Percentiles rank a stretch among this genome's conserved stretches.
These are phyloP conservation scores for Boletus sp. DNA, from an alignment of 1,284 basidiomycete genomes.

Conservation along the genomic window DNA sequence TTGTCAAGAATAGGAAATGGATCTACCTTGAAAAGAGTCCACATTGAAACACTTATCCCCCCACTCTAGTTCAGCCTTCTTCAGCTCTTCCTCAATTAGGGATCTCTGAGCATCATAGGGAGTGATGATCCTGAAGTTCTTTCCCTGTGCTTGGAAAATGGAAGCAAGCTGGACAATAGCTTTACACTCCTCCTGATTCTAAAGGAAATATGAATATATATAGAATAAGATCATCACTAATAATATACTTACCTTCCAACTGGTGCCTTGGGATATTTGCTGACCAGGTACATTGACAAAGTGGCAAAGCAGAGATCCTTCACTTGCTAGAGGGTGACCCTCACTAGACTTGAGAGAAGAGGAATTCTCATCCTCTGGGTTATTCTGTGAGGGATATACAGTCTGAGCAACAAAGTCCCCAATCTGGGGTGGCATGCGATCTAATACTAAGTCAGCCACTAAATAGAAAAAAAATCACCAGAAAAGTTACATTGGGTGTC, in stretches of 20 bases:
- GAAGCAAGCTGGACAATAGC: conserved; percentile 45
- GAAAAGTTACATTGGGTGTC: conserved; percentile 52
- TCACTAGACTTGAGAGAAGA: conserved; percentile 44
- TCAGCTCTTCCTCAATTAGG: conserved; percentile 47
- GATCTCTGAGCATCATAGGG: conserved; percentile 66
- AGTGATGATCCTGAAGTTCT: conserved; percentile 58
- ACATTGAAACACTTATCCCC: conserved; percentile 61
- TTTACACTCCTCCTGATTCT: conserved; percentile 51
- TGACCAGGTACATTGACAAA: conserved; percentile 51
- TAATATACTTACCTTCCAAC: conserved; percentile 40
- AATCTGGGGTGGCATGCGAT: conserved; percentile 75
- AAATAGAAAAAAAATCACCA: neutral
- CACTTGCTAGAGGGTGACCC: conserved; percentile 40
- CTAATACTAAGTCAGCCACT: conserved; percentile 33
- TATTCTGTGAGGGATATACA: conserved; percentile 49
- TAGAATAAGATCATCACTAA: conserved; percentile 6
- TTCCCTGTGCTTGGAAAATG: conserved; percentile 41
- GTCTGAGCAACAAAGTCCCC: conserved; percentile 64
- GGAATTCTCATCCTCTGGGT: conserved; percentile 15
- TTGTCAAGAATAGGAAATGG: conserved; percentile 3
- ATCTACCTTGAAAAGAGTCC: conserved; percentile 61
- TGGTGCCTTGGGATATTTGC: conserved; percentile 38
- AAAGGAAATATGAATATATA: neutral
- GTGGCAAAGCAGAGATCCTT: conserved; percentile 39
- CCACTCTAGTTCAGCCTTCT: conserved; percentile 45